Evolutionary conservation across 495 filamentous ascomycete genomes (phyloP).

Genomic region (Lasiosphaeris hirsuta): DNA sequence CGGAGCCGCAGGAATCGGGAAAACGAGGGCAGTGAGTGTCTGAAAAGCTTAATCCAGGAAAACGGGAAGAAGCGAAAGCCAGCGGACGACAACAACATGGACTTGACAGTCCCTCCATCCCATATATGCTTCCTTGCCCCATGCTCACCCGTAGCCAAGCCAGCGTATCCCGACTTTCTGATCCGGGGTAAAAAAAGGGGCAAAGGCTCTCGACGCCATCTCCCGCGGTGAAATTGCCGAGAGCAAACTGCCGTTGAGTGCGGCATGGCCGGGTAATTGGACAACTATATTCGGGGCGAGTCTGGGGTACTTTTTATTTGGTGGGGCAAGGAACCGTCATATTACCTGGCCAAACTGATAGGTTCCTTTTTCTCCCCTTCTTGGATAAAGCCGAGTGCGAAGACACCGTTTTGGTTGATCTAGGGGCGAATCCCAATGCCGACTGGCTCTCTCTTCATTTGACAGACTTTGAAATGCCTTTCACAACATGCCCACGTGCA

Average conservation of each 20-base stretch:
- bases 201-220: background rate
- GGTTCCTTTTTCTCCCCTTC: constrained; percentile 6
- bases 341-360: constrained; percentile 14
- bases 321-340: background rate
- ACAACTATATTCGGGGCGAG: constrained; percentile 14
- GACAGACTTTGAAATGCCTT: too few relatives aligned
- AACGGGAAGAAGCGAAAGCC: constrained; percentile 16
- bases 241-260: constrained; percentile 5
- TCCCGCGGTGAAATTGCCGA: constrained; percentile 2
- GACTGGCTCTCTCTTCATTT: too few relatives aligned
- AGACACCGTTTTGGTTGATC: too few relatives aligned
- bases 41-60: background rate
- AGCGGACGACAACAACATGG: background rate
- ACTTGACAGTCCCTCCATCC: constrained; percentile 2
- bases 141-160: background rate
- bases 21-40: too few relatives aligned
- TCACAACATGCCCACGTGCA: too few relatives aligned
- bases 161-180: background rate
- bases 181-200: constrained; percentile 1
- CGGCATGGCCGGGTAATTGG: constrained; percentile 15
- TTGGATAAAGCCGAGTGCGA: constrained; percentile 14
- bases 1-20: background rate
- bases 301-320: constrained; percentile 16
- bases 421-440: too few relatives aligned
- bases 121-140: constrained; percentile 11